A percentile compares a stretch with the other conserved stretches of the same genome.
Evolutionary conservation across 2,329 filamentous ascomycete species (phyloP).

Genomic region (Ophiostoma ips): DNA sequence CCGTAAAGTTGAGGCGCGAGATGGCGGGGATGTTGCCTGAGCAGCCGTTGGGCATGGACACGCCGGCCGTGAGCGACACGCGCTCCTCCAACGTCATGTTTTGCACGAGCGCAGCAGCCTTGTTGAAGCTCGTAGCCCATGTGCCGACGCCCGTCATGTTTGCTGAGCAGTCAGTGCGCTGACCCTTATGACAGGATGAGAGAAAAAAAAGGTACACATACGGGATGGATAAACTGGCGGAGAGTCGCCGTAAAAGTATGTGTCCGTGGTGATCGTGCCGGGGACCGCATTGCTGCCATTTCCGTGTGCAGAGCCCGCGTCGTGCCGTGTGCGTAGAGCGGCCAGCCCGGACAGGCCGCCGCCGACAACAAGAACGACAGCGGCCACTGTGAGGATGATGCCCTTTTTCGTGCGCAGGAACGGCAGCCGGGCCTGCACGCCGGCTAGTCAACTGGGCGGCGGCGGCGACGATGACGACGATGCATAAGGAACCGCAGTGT

Average conservation of each 20-base stretch:
- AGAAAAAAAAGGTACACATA: too few relatives aligned
- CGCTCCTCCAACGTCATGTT: conserved; percentile 64
- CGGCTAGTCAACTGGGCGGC: conserved; percentile 17
- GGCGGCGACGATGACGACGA: not conserved
- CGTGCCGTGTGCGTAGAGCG: conserved; percentile 16
- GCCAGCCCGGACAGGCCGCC: conserved; percentile 23
- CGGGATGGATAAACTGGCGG: conserved; percentile 36
- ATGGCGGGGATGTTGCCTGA: conserved; percentile 30
- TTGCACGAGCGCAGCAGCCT: conserved; percentile 53
- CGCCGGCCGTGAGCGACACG: conserved; percentile 61
- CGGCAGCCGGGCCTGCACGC: conserved; percentile 16
- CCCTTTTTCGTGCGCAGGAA: conserved; percentile 20
- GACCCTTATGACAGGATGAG: too few relatives aligned
- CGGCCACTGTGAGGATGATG: conserved; percentile 15
- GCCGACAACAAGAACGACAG: conserved; percentile 21
- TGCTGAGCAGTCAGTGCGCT: conserved; percentile 14
- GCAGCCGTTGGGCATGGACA: conserved; percentile 38
- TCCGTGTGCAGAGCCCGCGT: not conserved
- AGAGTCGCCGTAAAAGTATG: conserved; percentile 35
- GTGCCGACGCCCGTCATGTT: conserved; percentile 43
- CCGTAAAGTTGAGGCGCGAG: conserved; percentile 26
- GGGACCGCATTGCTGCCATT: not conserved
- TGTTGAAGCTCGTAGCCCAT: conserved; percentile 53
- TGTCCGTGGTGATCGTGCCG: conserved; percentile 25
- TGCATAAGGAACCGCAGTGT: not conserved